Conservation (phyloP, 257 asterid genomes). For the Scutellaria minor region DNA sequence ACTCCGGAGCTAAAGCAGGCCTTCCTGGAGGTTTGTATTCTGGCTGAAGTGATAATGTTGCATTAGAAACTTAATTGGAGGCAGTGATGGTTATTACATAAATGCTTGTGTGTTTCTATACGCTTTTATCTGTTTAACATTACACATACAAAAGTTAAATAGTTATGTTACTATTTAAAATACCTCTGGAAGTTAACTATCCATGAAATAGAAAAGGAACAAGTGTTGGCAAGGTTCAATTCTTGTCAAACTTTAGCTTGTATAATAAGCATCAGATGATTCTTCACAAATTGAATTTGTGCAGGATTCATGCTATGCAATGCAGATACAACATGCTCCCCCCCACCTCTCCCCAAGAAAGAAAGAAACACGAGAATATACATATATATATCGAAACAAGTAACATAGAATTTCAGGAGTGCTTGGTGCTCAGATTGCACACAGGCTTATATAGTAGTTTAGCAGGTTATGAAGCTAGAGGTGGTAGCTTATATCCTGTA, state of each 20-base stretch:
- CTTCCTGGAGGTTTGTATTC: conserved; percentile 72
- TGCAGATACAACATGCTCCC: neutral
- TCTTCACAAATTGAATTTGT: neutral
- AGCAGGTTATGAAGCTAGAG: neutral
- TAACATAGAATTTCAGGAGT: neutral
- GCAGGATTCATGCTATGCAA: conserved; percentile 12
- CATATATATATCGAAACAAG: no score
- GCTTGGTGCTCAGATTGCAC: neutral
- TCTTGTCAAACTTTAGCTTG: conserved; percentile 17
- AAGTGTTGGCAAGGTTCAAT: conserved; percentile 6
- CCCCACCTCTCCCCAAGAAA: neutral
- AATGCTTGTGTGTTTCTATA: conserved; percentile 6
- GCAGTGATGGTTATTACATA: conserved; percentile 4
- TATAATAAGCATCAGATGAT: neutral
- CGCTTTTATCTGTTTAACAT: conserved; percentile 10
- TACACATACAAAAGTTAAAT: conserved; percentile 16
- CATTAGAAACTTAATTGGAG: conserved; percentile 14
- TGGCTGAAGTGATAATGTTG: conserved; percentile 29
- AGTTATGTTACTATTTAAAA: conserved; percentile 2
- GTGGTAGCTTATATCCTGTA: neutral
- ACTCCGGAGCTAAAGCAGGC: conserved; percentile 74
- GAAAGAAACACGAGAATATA: no score
- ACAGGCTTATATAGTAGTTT: neutral
- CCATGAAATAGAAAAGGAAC: conserved; percentile 10
- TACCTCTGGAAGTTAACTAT: conserved; percentile 17